Evolutionary conservation across 2,329 filamentous ascomycete species (phyloP).

Genomic region (Fusarium cicatricum): DNA sequence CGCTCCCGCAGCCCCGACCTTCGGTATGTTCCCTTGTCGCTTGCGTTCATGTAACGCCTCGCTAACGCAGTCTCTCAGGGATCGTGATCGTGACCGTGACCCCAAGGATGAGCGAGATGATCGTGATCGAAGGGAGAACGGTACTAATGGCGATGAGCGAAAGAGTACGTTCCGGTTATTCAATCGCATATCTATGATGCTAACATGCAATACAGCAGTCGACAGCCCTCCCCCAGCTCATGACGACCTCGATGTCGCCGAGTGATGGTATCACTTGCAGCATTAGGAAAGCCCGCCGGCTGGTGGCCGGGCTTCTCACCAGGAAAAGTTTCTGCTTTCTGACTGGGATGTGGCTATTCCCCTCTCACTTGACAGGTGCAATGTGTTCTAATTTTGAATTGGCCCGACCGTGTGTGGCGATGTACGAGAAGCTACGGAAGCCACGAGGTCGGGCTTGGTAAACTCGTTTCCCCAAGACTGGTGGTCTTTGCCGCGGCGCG

Average conservation of each 20-base stretch:
- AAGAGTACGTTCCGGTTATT: slow-evolving; percentile 70
- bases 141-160: slow-evolving; percentile 84
- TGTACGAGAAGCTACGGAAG: slow-evolving; percentile 34
- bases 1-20: slow-evolving; percentile 76
- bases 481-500: slow-evolving; percentile 35
- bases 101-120: slow-evolving; percentile 74
- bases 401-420: slow-evolving; percentile 31
- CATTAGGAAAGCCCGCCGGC: slow-evolving; percentile 15
- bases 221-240: slow-evolving; percentile 85
- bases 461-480: slow-evolving; percentile 35
- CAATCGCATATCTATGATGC: slow-evolving; percentile 16
- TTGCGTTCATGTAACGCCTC: not conserved
- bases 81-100: slow-evolving; percentile 65
- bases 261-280: slow-evolving; percentile 55
- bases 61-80: slow-evolving; percentile 46
- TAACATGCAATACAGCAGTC: slow-evolving; percentile 56
- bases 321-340: slow-evolving; percentile 39
- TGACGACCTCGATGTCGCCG: slow-evolving; percentile 95
- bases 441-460: slow-evolving; percentile 27
- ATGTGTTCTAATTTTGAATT: slow-evolving; percentile 36
- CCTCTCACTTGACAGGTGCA: slow-evolving; percentile 34
- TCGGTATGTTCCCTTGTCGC: slow-evolving; percentile 52
- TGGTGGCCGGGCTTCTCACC: slow-evolving; percentile 19
- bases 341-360: slow-evolving; percentile 31
- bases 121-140: slow-evolving; percentile 78